Evolutionary conservation across 2,329 filamentous ascomycete genomes (phyloP), one percentile per base, ranked within the genome.

Genomic region (Aureobasidium vineae): DNA sequence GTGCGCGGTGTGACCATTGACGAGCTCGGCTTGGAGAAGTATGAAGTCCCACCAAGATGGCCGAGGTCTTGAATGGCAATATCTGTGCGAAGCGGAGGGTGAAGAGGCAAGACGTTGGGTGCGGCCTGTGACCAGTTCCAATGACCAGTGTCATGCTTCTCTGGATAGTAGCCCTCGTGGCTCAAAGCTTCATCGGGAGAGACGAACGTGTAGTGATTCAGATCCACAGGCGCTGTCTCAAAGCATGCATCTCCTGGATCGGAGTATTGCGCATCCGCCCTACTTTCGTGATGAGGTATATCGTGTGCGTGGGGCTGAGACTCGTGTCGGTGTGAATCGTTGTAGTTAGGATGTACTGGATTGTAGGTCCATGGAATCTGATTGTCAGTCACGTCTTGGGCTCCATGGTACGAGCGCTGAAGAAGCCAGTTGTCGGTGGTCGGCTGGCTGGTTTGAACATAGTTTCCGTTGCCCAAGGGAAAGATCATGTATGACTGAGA

Each of bases 351-450:
- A n/a, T 31, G 59, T 28, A 28, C 13, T 31, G 8, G 43, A 6
- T 33, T 7, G 8, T 50, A 63, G 15, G 19, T 43, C 38, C 49
- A 53, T 6, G 43, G 13, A 33, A 31, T 5, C 10, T 43, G 36
- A 33, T 54, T 26, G 23, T 19, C 49, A 3, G 61, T 2, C 49
- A 45, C 5, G n/a, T 33, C 36, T 33, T 43, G 47, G 8, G 23
- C 36, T 3, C 49, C 47, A n/a, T 53, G 38, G 19, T 54, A 64
- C 33, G 61, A 64, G 36, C 40, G 61, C n/a, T 64, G 47, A 2
- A 53, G 26, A 23, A 64, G 61, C 61, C 61, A 54, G 21, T 43
- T 26, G 16, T 54, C 19, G 11, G n/a, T 43, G 11, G 1, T 16
- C 21, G 59, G 33, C 28, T 50, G 33, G n/a, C n/a, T 49, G 21